phyloP scores from a whole-genome alignment of 1,284 basidiomycete species.

The Microbotryum silenes-acaulis region DNA sequence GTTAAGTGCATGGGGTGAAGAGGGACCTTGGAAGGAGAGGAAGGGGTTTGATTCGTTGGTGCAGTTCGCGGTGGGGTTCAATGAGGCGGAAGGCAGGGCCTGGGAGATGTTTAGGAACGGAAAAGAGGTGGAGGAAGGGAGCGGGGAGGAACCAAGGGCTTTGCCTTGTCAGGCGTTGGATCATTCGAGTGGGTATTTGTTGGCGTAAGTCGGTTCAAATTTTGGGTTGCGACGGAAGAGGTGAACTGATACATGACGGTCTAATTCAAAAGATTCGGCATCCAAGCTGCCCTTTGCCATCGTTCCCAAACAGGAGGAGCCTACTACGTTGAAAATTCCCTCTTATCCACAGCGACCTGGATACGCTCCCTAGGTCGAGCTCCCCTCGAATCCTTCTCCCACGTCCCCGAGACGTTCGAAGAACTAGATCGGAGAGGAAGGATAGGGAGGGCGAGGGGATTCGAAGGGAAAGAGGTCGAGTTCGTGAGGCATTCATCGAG shows the following conservation, averaged over 20 bases:
- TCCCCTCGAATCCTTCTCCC: not conserved
- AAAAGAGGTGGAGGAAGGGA: conserved; percentile 38
- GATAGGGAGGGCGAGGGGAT: not conserved
- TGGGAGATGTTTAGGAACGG: conserved; percentile 41
- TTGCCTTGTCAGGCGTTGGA: conserved; percentile 59
- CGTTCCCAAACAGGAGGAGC: conserved; percentile 1
- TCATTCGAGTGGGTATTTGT: conserved; percentile 55
- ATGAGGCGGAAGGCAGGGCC: conserved; percentile 52
- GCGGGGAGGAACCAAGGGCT: conserved; percentile 28
- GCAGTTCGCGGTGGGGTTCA: conserved; percentile 59
- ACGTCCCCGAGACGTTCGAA: not conserved
- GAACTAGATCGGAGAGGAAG: not conserved
- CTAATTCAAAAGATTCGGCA: conserved; percentile 1
- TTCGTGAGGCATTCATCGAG: conserved; percentile 7
- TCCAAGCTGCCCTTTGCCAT: conserved; percentile 7
- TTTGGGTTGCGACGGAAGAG: no score
- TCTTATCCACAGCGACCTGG: conserved; percentile 2
- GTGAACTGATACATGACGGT: no score
- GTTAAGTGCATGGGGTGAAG: conserved; percentile 54
- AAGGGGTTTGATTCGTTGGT: conserved; percentile 61
- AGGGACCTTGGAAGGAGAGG: conserved; percentile 54
- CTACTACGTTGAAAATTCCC: conserved; percentile 1
- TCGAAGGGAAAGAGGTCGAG: conserved; percentile 2
- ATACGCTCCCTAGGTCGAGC: conserved; percentile 4
- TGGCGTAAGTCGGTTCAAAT: conserved; percentile 42